Evolutionary conservation across 805 yeast species (phyloP), one percentile per base, ranked within the genome.

Genomic region (Candida vaughaniae): DNA sequence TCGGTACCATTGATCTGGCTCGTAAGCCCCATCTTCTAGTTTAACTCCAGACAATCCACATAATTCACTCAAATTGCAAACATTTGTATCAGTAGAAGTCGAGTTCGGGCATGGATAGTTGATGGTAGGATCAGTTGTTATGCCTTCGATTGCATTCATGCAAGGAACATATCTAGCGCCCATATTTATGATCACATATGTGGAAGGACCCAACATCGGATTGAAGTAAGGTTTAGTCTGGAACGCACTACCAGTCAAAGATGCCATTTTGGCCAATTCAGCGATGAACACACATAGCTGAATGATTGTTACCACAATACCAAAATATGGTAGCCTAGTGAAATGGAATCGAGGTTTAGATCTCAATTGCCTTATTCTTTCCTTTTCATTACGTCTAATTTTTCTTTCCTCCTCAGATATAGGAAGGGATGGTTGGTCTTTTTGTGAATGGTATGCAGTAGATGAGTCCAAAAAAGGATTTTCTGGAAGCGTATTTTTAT

Each of bases 121-220:
- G 22, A 76, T 50, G 2, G 62, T 38, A 3, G 69, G 44, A 41
- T 66, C 69, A 46, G 75, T 65, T 6, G 87, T 80, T 33, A 80
- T 53, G 3, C 69, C 71, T 18, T 55, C 50, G 17, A 81, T 65
- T 26, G 55, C 49, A 30, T 74, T 75, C 87, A 83, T 80, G 52
- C 90, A 83, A 0, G 89, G 87, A 2, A 75, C 69, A 53, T 80
- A 83, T 20, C 89, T 56, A 3, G 87, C 81, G 2, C 90, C 90
- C 73, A 80, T 73, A 47, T 78, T 75, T 39, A 83, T 80, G 51
- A 78, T 69, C 1, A 82, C 63, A 48, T 80, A 80, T 0, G 81
- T 61, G 2, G 87, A 80, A 9, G 90, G 90, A 1, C 90, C 90
- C 18, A 83, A 54, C 89, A 83, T 82, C 5, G 89, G 90, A 53